Conservation (phyloP, 352 stramenopile genomes). For the Phytophthora europaea region DNA sequence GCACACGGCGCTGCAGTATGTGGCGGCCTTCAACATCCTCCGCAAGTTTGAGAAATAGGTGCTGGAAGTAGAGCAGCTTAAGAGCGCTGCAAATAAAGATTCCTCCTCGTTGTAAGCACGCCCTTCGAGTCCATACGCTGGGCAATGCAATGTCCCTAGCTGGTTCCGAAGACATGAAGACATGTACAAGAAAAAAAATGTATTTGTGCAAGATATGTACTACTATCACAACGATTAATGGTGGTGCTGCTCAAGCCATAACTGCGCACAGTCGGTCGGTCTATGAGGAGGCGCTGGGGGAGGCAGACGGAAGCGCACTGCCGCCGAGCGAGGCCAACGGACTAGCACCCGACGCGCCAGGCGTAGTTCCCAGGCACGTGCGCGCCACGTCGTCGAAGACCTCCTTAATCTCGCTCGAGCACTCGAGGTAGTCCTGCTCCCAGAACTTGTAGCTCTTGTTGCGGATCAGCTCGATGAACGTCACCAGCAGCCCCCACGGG, state of each 20-base stretch:
- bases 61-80: neutral
- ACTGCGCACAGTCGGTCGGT: neutral
- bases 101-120: neutral
- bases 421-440: slow-evolving; percentile 98
- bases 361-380: slow-evolving; percentile 90
- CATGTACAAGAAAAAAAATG: neutral
- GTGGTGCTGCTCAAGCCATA: neutral
- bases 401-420: slow-evolving; percentile 98
- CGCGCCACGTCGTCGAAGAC: slow-evolving; percentile 99
- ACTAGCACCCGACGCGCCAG: slow-evolving; percentile 37
- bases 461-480: slow-evolving; percentile 99
- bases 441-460: slow-evolving; percentile 99
- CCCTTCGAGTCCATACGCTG: no score
- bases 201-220: slow-evolving; percentile 6
- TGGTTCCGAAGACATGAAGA: neutral
- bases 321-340: slow-evolving; percentile 44
- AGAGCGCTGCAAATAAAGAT: slow-evolving; percentile 16
- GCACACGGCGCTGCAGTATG: slow-evolving; percentile 90
- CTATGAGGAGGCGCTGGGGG: slow-evolving; percentile 31
- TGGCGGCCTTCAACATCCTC: slow-evolving; percentile 88
- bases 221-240: neutral
- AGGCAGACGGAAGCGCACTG: slow-evolving; percentile 24
- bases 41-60: slow-evolving; percentile 82
- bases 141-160: neutral
- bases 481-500: slow-evolving; percentile 98